Conservation (phyloP, 2,329 filamentous ascomycete genomes). For the Stachybotrys chartarum region DNA sequence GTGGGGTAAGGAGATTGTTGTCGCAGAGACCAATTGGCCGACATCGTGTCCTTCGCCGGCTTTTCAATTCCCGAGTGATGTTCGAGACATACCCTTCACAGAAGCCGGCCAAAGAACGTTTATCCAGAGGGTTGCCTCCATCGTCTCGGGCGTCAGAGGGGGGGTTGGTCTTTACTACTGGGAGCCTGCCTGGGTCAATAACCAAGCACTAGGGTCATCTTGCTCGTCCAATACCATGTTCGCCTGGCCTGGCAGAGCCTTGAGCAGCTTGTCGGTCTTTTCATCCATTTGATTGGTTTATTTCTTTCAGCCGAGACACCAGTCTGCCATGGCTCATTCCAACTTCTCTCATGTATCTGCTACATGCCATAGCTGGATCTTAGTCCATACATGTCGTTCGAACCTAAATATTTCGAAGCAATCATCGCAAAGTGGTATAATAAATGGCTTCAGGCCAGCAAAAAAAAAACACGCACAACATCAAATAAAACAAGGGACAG, state of each 20-base stretch:
- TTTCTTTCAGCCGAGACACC: neutral
- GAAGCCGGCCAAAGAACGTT: slow-evolving; percentile 56
- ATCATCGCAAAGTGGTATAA: slow-evolving; percentile 21
- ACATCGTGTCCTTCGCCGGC: slow-evolving; percentile 51
- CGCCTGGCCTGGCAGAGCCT: slow-evolving; percentile 42
- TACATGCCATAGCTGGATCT: neutral
- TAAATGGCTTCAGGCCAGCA: slow-evolving; percentile 13
- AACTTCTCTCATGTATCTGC: neutral
- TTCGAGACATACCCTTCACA: slow-evolving; percentile 53
- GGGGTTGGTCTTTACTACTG: slow-evolving; percentile 63
- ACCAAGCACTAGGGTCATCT: slow-evolving; percentile 56
- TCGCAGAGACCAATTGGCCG: slow-evolving; percentile 68
- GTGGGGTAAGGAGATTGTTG: slow-evolving; percentile 60
- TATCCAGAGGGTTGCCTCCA: slow-evolving; percentile 49
- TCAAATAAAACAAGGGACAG: neutral
- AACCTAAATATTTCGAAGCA: neutral
- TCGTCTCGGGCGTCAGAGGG: slow-evolving; percentile 44
- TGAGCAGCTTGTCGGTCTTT: slow-evolving; percentile 52
- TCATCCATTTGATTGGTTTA: neutral
- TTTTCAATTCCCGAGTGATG: slow-evolving; percentile 53
- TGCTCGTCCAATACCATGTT: slow-evolving; percentile 60
- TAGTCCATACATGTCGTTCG: neutral
- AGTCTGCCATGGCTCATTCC: neutral
- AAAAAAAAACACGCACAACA: neutral
- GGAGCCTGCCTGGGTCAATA: slow-evolving; percentile 67